These are phyloP conservation scores for Primulina huaijiensis DNA, from an alignment of 257 asterid species.

Conservation along the genomic window DNA sequence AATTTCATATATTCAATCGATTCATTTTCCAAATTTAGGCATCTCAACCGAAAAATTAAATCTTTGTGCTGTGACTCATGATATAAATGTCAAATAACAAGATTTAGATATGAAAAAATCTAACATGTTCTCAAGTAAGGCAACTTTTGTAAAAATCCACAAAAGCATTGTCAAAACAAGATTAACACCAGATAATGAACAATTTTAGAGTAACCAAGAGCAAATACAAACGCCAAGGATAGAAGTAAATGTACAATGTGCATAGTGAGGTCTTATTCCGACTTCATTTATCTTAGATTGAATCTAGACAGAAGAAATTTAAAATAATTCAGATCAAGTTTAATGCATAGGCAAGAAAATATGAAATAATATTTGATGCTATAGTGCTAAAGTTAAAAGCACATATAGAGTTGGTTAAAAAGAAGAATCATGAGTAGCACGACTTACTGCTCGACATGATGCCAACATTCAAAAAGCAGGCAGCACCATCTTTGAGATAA, in stretches of 20 bases:
- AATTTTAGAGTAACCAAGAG: background rate
- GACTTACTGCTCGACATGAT: constrained; percentile 60
- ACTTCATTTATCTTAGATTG: background rate
- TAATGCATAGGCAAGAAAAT: background rate
- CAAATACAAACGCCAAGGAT: background rate
- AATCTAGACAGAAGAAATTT: background rate
- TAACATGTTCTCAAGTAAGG: background rate
- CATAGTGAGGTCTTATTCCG: background rate
- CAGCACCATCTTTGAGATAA: constrained; percentile 88
- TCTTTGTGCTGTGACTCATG: background rate
- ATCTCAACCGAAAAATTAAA: background rate
- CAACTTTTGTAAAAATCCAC: background rate
- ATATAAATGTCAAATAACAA: background rate
- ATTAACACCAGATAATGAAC: background rate
- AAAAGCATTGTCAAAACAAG: background rate
- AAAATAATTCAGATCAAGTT: background rate
- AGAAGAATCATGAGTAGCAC: constrained; percentile 16
- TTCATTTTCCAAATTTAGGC: background rate
- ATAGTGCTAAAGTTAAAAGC: background rate
- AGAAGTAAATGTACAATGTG: background rate
- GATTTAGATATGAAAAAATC: background rate
- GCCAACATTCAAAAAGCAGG: constrained; percentile 91
- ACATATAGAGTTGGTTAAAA: background rate
- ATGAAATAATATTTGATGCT: background rate
- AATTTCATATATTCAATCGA: background rate